Evolutionary conservation across 495 filamentous ascomycete species (phyloP).

Genomic region (Cetradonia linearis): DNA sequence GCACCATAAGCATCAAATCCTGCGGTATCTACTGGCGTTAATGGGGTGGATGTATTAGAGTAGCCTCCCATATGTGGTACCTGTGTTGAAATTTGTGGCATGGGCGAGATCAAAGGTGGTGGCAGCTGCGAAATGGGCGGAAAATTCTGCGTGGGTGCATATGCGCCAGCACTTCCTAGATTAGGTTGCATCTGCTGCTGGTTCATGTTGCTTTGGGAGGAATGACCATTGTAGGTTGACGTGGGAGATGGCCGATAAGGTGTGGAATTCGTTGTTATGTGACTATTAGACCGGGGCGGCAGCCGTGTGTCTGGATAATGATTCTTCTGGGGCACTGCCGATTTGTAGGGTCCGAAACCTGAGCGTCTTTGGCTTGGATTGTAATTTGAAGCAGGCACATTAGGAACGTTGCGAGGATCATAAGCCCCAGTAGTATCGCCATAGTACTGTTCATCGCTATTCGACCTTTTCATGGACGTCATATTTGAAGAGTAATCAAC

Average conservation of each 20-base stretch:
- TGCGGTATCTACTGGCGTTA: conserved; percentile 17
- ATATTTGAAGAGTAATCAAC: conserved; percentile 15
- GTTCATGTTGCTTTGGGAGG: conserved; percentile 7
- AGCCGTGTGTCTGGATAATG: conserved; percentile 15
- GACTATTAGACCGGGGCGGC: conserved; percentile 24
- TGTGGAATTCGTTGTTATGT: conserved; percentile 30
- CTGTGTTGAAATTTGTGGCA: conserved; percentile 19
- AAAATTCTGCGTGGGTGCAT: conserved; percentile 22
- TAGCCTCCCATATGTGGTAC: conserved; percentile 11
- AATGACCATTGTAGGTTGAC: conserved; percentile 19
- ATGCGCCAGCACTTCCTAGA: conserved; percentile 9
- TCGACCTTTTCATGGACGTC: conserved; percentile 19
- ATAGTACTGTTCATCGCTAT: conserved; percentile 26
- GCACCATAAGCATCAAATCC: conserved; percentile 15
- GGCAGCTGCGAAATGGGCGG: conserved; percentile 21
- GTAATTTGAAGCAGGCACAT: conserved; percentile 11
- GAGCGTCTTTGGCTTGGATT: conserved; percentile 12
- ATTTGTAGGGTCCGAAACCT: conserved; percentile 15
- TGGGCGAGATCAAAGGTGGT: conserved; percentile 20
- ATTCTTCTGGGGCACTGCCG: conserved; percentile 15
- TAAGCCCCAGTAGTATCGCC: conserved; percentile 13
- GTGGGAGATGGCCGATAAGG: conserved; percentile 25
- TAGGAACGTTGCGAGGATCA: conserved; percentile 16
- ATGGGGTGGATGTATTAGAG: conserved; percentile 11
- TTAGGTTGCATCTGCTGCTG: conserved; percentile 18